Evolutionary conservation across 2,329 filamentous ascomycete genomes (phyloP).

Genomic region (Cercospora brassicicola): DNA sequence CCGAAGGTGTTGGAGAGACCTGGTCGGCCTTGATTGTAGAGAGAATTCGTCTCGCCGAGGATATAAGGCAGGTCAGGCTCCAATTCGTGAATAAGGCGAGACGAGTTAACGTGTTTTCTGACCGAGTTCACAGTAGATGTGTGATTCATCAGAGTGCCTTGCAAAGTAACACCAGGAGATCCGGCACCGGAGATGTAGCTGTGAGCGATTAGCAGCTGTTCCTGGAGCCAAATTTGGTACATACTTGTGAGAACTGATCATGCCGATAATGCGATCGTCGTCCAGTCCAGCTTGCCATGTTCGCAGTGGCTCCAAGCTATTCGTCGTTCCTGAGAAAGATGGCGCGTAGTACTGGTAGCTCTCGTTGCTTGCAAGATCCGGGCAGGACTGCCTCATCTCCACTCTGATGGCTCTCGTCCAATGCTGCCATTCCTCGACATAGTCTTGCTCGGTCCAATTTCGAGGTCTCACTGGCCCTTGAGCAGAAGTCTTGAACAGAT

Average conservation of each 20-base stretch:
- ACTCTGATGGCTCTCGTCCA: constrained; percentile 54
- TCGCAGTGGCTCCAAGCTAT: constrained; percentile 52
- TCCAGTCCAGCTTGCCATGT: constrained; percentile 59
- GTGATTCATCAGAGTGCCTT: constrained; percentile 65
- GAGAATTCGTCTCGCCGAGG: constrained; percentile 62
- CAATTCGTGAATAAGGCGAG: constrained; percentile 38
- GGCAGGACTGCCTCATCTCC: constrained; percentile 52
- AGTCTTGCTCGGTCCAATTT: constrained; percentile 56
- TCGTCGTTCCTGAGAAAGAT: constrained; percentile 57
- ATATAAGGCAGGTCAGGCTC: constrained; percentile 52
- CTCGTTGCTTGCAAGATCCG: constrained; percentile 46
- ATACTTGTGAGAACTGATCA: constrained; percentile 63
- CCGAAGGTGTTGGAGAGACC: constrained; percentile 66
- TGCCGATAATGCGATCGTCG: constrained; percentile 50
- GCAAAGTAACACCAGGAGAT: constrained; percentile 61
- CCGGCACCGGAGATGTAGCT: constrained; percentile 64
- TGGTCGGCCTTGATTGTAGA: constrained; percentile 62
- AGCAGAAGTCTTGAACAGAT: constrained; percentile 57
- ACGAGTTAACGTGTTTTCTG: constrained; percentile 51
- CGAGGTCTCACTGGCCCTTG: constrained; percentile 55
- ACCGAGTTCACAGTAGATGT: constrained; percentile 54
- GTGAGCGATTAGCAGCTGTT: constrained; percentile 13
- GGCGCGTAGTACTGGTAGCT: constrained; percentile 58
- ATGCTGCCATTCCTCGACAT: constrained; percentile 60
- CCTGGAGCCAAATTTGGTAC: neutral